Conservation (phyloP, 805 yeast species). For the Nakazawaea sp. region DNA sequence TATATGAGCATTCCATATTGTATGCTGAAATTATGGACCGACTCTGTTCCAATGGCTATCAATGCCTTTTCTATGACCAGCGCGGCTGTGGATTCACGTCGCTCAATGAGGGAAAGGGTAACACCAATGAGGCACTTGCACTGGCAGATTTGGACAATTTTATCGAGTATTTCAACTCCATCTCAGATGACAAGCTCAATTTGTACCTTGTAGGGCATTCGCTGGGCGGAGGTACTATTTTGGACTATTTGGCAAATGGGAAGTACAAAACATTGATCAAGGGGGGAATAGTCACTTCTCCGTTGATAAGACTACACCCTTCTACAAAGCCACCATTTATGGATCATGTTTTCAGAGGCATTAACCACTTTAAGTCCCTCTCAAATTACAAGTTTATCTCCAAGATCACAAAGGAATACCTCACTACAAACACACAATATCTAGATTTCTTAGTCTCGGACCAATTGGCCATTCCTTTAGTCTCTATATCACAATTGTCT, state of each 20-base stretch:
- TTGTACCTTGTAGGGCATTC: conserved; percentile 61
- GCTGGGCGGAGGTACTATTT: conserved; percentile 73
- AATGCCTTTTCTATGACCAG: conserved; percentile 64
- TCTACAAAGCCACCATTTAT: conserved; percentile 48
- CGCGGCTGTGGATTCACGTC: conserved; percentile 69
- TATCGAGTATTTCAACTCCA: conserved; percentile 35
- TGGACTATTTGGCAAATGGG: conserved; percentile 58
- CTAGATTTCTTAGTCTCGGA: conserved; percentile 35
- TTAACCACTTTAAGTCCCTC: conserved; percentile 23
- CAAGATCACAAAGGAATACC: conserved; percentile 40
- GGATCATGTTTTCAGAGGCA: conserved; percentile 31
- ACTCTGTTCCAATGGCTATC: conserved; percentile 47
- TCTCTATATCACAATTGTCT: conserved; percentile 45
- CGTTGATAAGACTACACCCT: conserved; percentile 52
- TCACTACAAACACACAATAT: conserved; percentile 45
- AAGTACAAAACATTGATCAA: conserved; percentile 36
- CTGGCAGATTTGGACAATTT: conserved; percentile 56
- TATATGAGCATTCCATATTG: conserved; percentile 49
- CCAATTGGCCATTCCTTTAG: conserved; percentile 38
- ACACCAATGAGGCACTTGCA: conserved; percentile 47
- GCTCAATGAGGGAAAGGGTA: conserved; percentile 44
- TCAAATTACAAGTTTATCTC: conserved; percentile 51
- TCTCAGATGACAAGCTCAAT: conserved; percentile 22
- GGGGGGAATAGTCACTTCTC: conserved; percentile 48
- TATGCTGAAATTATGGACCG: conserved; percentile 50